Base-by-base conservation (phyloP, 2,329 filamentous ascomycete genomes). In the Pyricularia sp. region DNA sequence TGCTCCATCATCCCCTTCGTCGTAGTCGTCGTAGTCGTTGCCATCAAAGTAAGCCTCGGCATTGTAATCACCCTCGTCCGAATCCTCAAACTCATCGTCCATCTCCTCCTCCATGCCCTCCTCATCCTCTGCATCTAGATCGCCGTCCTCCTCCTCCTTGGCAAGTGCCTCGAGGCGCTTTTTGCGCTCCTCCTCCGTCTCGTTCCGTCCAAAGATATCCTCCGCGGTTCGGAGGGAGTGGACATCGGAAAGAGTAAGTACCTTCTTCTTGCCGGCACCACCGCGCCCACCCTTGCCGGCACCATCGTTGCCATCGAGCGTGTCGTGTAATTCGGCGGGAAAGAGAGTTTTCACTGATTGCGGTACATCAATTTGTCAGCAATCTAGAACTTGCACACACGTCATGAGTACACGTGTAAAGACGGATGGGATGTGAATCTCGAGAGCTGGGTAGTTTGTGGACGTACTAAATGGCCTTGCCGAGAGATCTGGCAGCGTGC, bases 21-120 rank as follows among this genome's bases (percentile, higher is more conserved):
- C 82, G 50, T 82, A 81, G 68, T 85, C 82, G 28, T 86, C 84
- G n/a, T 79, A 78, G 70, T 85, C 84, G 14, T 84, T 85, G 28
- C 82, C 84, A 70, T 88, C 86, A 74, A 88, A 88, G 77, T 88
- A 88, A 11, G 81, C 81, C 73, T 88, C 86, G 2, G 86, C 86
- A 64, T 88, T 83, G 74, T 88, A 88, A 70, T 88, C 86, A 9
- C 86, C 86, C 1, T 84, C 86, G 66, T 86, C 84, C 69, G 87
- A 85, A 69, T 88, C 86, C 65, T 88, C 84, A 70, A 84, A 82
- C 68, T 84, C 83, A 71, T 84, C 81, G 23, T 82, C 82, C 11
- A 68, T 64, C 59, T 77, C 77, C 31, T 81, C 81, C 67, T 82
- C 81, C 42, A 36, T 36, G n/a, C 25, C 42, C 50, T 79, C 78